Conservation (phyloP, 2,329 filamentous ascomycete genomes). For the Amylocarpus encephaloides region DNA sequence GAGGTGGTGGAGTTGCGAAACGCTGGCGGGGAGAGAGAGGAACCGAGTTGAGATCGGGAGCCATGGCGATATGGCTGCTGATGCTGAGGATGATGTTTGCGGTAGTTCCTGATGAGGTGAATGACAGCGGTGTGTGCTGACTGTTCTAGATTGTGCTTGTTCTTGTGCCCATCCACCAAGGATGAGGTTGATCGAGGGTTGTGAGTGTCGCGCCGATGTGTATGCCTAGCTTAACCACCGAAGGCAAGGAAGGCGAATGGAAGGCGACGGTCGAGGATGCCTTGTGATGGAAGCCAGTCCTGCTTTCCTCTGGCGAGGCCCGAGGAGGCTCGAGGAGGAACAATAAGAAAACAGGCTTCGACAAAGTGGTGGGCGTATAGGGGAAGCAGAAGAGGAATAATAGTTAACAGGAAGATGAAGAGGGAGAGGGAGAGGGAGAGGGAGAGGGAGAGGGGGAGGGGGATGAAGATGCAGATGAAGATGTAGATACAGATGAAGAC, state of each 20-base stretch:
- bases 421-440: not conserved
- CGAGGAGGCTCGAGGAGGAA: too few species aligned
- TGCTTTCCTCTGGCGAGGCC: too few species aligned
- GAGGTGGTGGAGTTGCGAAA: slow-evolving; percentile 17
- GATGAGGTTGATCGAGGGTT: too few species aligned
- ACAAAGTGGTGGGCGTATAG: not conserved
- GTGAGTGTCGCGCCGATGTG: too few species aligned
- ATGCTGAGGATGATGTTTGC: not conserved
- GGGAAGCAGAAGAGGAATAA: too few species aligned
- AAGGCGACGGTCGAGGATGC: too few species aligned
- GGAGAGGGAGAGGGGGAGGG: not conserved
- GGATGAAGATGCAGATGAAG: not conserved
- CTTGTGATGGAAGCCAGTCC: too few species aligned
- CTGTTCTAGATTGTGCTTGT: not conserved
- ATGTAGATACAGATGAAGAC: too few species aligned
- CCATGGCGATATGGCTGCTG: slow-evolving; percentile 41
- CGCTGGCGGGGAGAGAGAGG: slow-evolving; percentile 44
- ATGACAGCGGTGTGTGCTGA: not conserved
- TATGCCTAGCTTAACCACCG: too few species aligned
- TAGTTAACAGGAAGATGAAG: not conserved
- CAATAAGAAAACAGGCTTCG: not conserved
- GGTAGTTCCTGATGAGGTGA: not conserved
- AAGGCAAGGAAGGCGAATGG: too few species aligned
- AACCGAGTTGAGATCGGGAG: slow-evolving; percentile 69
- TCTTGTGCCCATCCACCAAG: not conserved